These are phyloP conservation scores for Pythium coloratum DNA, from an alignment of 352 stramenopile species.

Conservation along the genomic window DNA sequence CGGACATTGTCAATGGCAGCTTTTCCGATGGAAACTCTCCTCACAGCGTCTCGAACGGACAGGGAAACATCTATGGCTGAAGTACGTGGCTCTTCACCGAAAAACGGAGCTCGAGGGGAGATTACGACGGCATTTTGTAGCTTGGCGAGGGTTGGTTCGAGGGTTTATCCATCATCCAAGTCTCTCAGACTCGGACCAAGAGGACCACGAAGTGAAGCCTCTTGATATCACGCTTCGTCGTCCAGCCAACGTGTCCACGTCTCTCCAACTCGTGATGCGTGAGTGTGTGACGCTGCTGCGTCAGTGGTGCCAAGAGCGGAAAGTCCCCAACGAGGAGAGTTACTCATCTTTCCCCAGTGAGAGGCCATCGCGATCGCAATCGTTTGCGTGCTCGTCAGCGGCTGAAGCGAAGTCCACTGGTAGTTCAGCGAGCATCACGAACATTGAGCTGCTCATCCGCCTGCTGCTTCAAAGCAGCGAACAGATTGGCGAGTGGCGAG, in stretches of 20 bases:
- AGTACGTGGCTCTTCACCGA: not conserved
- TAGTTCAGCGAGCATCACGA: not conserved
- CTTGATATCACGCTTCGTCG: not conserved
- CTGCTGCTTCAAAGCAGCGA: slow-evolving; percentile 40
- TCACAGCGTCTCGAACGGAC: not conserved
- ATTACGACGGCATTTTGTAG: not conserved
- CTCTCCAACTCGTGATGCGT: slow-evolving; percentile 6
- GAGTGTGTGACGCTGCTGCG: slow-evolving; percentile 15
- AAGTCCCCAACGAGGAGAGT: not conserved
- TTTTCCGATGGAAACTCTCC: not conserved
- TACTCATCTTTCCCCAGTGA: not conserved
- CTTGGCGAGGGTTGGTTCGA: not conserved
- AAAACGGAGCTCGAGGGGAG: not conserved
- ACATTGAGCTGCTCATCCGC: slow-evolving; percentile 10
- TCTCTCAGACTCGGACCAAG: not conserved
- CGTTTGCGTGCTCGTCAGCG: not conserved
- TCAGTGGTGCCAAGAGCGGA: not conserved
- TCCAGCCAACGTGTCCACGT: slow-evolving; percentile 1
- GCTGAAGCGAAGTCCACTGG: not conserved
- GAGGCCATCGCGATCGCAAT: not conserved
- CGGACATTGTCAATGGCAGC: not conserved
- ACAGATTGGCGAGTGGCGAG: slow-evolving; percentile 48
- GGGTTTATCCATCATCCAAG: not conserved
- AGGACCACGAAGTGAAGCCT: not conserved
- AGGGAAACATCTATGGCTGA: not conserved